phyloP scores from a whole-genome alignment of 225 moss, liverwort and hornwort species.

The Straminergon stramineum region DNA sequence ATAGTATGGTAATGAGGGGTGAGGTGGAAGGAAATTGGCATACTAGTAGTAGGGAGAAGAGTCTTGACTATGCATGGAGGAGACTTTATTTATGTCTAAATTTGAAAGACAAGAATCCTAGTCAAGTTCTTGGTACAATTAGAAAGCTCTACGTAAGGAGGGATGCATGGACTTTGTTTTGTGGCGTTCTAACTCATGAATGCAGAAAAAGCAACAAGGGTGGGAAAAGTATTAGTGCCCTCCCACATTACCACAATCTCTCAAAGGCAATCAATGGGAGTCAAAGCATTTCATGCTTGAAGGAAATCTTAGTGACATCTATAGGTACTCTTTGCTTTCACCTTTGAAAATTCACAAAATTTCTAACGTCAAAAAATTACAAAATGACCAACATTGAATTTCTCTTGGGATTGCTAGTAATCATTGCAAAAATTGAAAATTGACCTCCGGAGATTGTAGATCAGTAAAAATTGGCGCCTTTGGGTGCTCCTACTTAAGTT shows the following conservation, averaged over 20 bases:
- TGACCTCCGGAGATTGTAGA: neutral
- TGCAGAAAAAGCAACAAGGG: rapidly evolving
- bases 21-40: neutral
- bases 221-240: neutral
- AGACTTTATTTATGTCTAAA: neutral
- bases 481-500: neutral
- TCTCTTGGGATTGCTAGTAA: neutral
- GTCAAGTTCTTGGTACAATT: too few relatives aligned
- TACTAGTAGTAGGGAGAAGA: neutral
- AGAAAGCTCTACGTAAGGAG: too few relatives aligned
- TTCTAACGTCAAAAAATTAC: rapidly evolving
- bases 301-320: neutral
- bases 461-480: neutral
- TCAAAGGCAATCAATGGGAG: neutral
- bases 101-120: too few relatives aligned
- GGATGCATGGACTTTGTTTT: too few relatives aligned
- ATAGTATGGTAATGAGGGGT: neutral
- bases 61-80: neutral
- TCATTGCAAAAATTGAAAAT: neutral
- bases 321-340: neutral
- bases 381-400: neutral
- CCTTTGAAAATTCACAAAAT: neutral
- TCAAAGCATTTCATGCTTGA: neutral
- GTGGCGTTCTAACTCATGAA: too few relatives aligned
- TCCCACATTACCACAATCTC: neutral